A percentile compares a stretch with the other conserved stretches of the same genome.
Conservation (phyloP, 2,329 filamentous ascomycete species). For the Xylogone sp. region DNA sequence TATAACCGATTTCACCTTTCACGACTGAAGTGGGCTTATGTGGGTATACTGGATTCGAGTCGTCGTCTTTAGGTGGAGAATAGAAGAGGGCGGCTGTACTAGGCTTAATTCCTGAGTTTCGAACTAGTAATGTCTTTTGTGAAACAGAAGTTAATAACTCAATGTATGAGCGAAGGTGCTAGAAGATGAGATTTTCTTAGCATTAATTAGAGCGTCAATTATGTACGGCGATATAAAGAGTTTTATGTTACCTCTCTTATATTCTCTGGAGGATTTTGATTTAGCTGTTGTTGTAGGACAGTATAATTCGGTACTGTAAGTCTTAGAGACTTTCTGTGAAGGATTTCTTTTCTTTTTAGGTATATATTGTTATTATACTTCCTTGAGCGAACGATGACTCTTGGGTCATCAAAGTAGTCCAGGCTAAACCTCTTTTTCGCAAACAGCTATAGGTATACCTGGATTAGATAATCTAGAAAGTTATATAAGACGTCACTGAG, state of each 20-base stretch:
- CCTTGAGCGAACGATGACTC: neutral
- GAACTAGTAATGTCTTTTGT: neutral
- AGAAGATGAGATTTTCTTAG: neutral
- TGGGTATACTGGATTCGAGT: neutral
- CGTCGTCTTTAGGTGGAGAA: neutral
- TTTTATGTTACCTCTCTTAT: neutral
- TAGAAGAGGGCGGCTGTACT: constrained; percentile 2
- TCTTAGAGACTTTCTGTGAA: neutral
- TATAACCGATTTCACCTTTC: constrained; percentile 7
- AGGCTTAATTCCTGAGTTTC: constrained; percentile 1
- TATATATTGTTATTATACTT: neutral
- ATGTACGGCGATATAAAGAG: neutral
- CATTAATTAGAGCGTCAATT: neutral
- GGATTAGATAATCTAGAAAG: constrained; percentile 29
- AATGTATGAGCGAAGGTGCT: neutral
- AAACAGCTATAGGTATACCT: constrained; percentile 13
- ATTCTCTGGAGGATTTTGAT: neutral
- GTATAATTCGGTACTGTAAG: constrained; percentile 2
- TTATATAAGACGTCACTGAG: constrained; percentile 33
- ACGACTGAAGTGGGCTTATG: constrained; percentile 1
- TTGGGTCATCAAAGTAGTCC: neutral
- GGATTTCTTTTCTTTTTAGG: constrained; percentile 1
- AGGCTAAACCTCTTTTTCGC: neutral
- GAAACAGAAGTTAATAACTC: neutral
- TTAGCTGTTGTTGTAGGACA: constrained; percentile 2